Conservation (phyloP, 140 eudicot genomes). For the Anethum foeniculum region DNA sequence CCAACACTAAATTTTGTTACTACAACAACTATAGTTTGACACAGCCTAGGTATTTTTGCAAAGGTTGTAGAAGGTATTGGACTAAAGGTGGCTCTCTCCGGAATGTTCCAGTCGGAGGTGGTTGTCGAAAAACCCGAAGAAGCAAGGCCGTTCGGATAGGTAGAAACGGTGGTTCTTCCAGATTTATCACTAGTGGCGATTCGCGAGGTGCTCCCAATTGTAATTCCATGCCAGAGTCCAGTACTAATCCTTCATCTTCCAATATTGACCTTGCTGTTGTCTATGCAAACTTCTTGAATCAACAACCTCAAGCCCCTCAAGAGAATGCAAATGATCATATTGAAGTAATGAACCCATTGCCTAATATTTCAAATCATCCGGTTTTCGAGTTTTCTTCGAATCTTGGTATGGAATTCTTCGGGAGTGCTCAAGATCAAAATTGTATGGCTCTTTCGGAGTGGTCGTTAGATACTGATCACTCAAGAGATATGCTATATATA, state of each 20-base stretch:
- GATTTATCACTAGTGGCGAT: neutral
- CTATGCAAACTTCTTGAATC: conserved; percentile 58
- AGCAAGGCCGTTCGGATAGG: conserved; percentile 17
- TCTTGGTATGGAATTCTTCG: conserved; percentile 25
- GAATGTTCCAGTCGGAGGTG: conserved; percentile 39
- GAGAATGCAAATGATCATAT: neutral
- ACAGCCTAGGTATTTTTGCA: conserved; percentile 45
- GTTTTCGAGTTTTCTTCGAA: conserved; percentile 26
- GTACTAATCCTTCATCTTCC: conserved; percentile 19
- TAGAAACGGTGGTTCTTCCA: neutral
- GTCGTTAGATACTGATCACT: conserved; percentile 27
- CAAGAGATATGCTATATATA: conserved; percentile 22
- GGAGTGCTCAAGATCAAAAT: conserved; percentile 9
- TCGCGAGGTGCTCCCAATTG: neutral
- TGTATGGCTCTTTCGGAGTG: conserved; percentile 10
- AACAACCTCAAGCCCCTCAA: conserved; percentile 6
- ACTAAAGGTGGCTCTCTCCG: conserved; percentile 38
- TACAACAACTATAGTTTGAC: conserved; percentile 45
- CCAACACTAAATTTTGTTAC: conserved; percentile 46
- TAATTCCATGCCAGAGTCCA: conserved; percentile 7
- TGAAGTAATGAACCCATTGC: neutral
- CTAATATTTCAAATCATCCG: neutral
- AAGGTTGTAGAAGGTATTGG: conserved; percentile 41
- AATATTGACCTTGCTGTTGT: conserved; percentile 59
- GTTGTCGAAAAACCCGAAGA: conserved; percentile 42